Base-by-base conservation (phyloP, 805 yeast species). In the Metschnikowia picachoensis region DNA sequence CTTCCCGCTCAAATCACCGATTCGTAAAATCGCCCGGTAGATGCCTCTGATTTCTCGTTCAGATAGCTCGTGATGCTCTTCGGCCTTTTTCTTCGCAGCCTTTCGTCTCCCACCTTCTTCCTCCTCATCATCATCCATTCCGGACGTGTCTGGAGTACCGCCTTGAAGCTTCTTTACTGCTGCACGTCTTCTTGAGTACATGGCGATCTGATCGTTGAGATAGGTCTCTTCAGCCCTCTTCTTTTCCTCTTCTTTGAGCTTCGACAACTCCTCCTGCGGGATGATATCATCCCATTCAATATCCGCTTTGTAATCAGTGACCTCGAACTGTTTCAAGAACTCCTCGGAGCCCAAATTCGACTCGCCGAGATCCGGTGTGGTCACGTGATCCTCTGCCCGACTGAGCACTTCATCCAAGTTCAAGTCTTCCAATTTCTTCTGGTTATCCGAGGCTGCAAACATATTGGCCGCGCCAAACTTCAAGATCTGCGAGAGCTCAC, bases 211-310 rank as follows among this genome's bases (percentile, higher is more conserved):
- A 57, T 90, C 92, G 60, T 89, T 83, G 47, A 94, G 76, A 60
- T 81, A 91, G 53, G 82, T 85, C 52, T 92, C 97, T 55, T 94
- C 97, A 37, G 83, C 78, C 42, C 86, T 78, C 62, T 82, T 85
- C 73, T 85, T 83, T 62, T 94, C 99, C 46, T 90, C 96, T 53
- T 87, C 96, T 63, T 94, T 94, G 57, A 94, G 75, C 62, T 86
- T 88, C 49, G 82, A 77, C 52, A 95, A 74, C 65, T 94, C 99
- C 37, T 87, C 96, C 53, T 88, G 91, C 0, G 99, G 99, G 59
- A 94, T 94, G 57, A 94, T 94, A 65, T 94, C 99, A 70, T 94
- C 98, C 99, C 99, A 94, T 53, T 90, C 95, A 50, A 92, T 90
- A 65, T 92, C 97, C 0, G 99, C 98, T 70, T 94, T 94, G 66